phyloP scores from a whole-genome alignment of 768 basidiomycete genomes.

The Tricholoma sp. region DNA sequence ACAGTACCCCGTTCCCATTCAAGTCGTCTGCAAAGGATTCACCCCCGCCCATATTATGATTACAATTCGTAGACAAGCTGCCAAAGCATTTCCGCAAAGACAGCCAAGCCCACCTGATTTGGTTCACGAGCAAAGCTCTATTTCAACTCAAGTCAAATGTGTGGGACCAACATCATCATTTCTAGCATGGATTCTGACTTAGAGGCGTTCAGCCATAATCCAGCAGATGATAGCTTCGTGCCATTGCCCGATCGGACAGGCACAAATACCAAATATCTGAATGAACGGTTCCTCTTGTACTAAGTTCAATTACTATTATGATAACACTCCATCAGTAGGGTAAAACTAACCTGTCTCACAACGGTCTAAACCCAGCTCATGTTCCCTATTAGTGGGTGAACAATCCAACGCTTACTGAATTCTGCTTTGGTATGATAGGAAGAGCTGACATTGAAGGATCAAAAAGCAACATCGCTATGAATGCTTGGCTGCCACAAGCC shows the following conservation, averaged over 20 bases:
- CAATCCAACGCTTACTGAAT: no score
- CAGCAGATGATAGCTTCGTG: constrained; percentile 77
- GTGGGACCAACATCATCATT: constrained; percentile 67
- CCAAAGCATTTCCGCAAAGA: constrained; percentile 49
- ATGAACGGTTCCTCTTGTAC: no score
- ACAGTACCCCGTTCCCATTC: constrained; percentile 71
- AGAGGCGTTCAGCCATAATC: constrained; percentile 85
- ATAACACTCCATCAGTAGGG: no score
- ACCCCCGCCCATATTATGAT: constrained; percentile 64
- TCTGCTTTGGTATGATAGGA: no score
- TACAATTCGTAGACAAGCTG: constrained; percentile 51
- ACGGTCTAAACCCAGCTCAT: no score
- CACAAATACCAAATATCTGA: no score
- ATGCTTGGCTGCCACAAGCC: no score
- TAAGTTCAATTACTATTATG: no score
- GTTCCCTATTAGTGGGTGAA: no score
- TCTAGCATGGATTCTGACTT: constrained; percentile 79
- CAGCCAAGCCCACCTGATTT: constrained; percentile 17
- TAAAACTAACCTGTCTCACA: no score
- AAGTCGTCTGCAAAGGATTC: constrained; percentile 79
- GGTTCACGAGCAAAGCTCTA: constrained; percentile 61
- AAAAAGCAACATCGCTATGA: no score
- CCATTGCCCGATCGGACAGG: constrained; percentile 74
- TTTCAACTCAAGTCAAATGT: constrained; percentile 58
- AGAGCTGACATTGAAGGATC: no score